Conservation (phyloP, 148 eudicot genomes). For the Spergularia marina region DNA sequence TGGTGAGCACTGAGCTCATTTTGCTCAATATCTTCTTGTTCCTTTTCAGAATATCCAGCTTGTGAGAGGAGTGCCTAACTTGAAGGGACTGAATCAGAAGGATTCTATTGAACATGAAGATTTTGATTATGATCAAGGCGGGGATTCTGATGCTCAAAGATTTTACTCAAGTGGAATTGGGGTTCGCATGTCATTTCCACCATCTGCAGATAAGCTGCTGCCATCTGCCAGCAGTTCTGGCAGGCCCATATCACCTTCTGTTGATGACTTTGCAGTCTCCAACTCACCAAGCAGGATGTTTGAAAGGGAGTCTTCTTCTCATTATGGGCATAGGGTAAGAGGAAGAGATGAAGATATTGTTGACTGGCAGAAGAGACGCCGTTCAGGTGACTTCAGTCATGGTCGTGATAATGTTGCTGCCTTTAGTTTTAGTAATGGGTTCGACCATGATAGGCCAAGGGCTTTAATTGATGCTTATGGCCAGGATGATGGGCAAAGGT, state of each 20-base stretch:
- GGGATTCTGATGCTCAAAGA: constrained; percentile 38
- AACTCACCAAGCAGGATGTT: constrained; percentile 45
- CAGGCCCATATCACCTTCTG: constrained; percentile 54
- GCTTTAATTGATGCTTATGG: constrained; percentile 94
- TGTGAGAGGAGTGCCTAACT: constrained; percentile 40
- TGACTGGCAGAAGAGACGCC: constrained; percentile 44
- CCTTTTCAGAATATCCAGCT: constrained; percentile 41
- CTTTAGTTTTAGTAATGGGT: constrained; percentile 35
- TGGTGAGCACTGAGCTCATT: background rate
- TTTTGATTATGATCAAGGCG: constrained; percentile 51
- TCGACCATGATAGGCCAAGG: constrained; percentile 62
- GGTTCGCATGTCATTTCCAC: constrained; percentile 39
- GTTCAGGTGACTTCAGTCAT: constrained; percentile 32
- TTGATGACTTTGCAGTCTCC: constrained; percentile 44
- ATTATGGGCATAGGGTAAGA: constrained; percentile 40
- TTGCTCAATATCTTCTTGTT: background rate
- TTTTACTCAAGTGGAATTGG: constrained; percentile 43
- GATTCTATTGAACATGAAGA: constrained; percentile 42
- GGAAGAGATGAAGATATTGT: constrained; percentile 48
- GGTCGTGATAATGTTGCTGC: constrained; percentile 35
- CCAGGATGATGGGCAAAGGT: constrained; percentile 55
- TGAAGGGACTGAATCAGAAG: constrained; percentile 34
- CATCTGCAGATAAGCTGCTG: constrained; percentile 36
- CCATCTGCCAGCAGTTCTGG: constrained; percentile 34
- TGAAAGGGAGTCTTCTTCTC: constrained; percentile 47